phyloP scores from a whole-genome alignment of 2,329 filamentous ascomycete genomes.

The Diaporthe ampelina region DNA sequence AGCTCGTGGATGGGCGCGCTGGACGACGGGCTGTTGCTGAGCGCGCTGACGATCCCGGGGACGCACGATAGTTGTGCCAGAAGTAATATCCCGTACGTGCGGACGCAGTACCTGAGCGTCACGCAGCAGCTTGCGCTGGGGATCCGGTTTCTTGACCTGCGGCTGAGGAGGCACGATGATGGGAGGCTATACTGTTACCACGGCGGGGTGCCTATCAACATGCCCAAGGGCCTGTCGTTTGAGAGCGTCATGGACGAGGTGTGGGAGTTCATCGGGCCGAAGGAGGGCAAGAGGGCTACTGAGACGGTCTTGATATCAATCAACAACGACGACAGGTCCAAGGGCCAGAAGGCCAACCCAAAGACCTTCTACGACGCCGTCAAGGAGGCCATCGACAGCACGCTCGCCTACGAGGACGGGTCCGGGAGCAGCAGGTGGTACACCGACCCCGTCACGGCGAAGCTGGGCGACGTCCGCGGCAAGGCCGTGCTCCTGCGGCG shows the following conservation, averaged over 20 bases:
- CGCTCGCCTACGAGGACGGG: slow-evolving; percentile 48
- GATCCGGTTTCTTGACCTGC: slow-evolving; percentile 80
- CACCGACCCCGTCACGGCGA: slow-evolving; percentile 66
- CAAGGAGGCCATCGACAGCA: slow-evolving; percentile 68
- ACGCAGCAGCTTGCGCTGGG: slow-evolving; percentile 77
- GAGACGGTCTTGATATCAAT: slow-evolving; percentile 78
- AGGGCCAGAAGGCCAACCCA: slow-evolving; percentile 65
- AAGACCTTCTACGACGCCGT: slow-evolving; percentile 57
- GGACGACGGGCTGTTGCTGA: slow-evolving; percentile 69
- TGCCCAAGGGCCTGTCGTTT: slow-evolving; percentile 73
- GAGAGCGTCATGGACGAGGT: slow-evolving; percentile 71
- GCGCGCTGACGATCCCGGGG: slow-evolving; percentile 77
- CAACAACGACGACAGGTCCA: slow-evolving; percentile 76
- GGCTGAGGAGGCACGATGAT: slow-evolving; percentile 56
- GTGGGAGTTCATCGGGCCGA: slow-evolving; percentile 69
- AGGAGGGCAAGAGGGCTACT: slow-evolving; percentile 59
- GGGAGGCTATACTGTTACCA: slow-evolving; percentile 76
- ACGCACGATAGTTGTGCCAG: slow-evolving; percentile 74
- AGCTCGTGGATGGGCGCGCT: slow-evolving; percentile 75
- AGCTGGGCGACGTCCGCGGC: slow-evolving; percentile 73
- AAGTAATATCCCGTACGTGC: slow-evolving; percentile 70
- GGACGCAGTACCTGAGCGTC: slow-evolving; percentile 76
- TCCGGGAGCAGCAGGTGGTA: slow-evolving; percentile 67
- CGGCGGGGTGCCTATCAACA: slow-evolving; percentile 77
- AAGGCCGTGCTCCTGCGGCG: slow-evolving; percentile 78